Conservation (phyloP, 177 flowering plant genomes). For the Vitis hybrid region DNA sequence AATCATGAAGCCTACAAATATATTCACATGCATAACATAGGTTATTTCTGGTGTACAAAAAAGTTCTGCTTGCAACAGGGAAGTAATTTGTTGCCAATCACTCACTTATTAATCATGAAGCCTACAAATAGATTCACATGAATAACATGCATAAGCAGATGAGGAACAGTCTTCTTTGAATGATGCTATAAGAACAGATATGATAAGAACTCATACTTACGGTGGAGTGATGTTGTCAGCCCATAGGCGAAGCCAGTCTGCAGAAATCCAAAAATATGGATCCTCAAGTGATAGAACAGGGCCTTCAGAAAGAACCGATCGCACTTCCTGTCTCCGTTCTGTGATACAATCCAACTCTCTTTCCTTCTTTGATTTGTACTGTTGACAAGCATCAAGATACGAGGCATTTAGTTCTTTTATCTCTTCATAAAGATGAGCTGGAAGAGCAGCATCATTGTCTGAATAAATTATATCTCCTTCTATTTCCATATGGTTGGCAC, state of each 20-base stretch:
- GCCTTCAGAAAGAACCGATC: constrained; percentile 78
- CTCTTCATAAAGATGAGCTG: constrained; percentile 66
- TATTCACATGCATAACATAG: too few relatives aligned
- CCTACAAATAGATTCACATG: background rate
- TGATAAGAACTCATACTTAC: constrained; percentile 44
- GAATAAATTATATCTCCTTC: constrained; percentile 22
- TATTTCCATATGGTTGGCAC: constrained; percentile 24
- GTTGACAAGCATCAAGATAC: constrained; percentile 46
- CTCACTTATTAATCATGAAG: too few relatives aligned
- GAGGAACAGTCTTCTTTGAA: background rate
- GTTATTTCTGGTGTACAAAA: background rate
- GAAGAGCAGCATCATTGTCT: constrained; percentile 38
- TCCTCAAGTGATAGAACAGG: constrained; percentile 69
- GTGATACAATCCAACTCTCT: constrained; percentile 42
- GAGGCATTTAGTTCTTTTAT: constrained; percentile 51
- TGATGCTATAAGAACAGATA: background rate
- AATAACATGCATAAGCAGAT: background rate
- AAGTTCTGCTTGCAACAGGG: too few relatives aligned
- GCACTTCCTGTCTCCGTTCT: constrained; percentile 76
- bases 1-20: too few relatives aligned
- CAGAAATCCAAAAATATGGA: constrained; percentile 76
- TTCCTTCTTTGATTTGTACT: constrained; percentile 63
- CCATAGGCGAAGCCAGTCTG: constrained; percentile 98
- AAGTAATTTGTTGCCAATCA: too few relatives aligned
- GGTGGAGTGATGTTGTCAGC: constrained; percentile 59